These are phyloP conservation scores for Trametes villosa DNA, from an alignment of 768 basidiomycete genomes.

Conservation along the genomic window DNA sequence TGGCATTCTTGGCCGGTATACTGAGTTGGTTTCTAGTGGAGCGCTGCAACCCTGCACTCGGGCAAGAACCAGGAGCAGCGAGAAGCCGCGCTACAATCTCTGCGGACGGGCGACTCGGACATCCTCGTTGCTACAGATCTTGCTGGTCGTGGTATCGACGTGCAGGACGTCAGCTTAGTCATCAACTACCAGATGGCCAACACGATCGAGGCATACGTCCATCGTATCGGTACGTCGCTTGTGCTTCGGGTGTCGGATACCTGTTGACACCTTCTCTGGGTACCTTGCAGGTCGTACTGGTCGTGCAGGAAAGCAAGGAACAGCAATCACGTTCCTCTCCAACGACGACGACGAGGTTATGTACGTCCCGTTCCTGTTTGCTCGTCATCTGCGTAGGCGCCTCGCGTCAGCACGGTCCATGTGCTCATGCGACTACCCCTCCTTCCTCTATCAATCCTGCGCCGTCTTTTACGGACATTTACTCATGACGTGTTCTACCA, in stretches of 20 bases:
- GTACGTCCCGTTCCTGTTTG: constrained; percentile 51
- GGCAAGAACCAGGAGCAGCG: constrained; percentile 98
- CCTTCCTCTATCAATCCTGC: background rate
- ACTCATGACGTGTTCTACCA: constrained; percentile 24
- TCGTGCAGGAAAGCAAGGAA: constrained; percentile 94
- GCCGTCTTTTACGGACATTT: background rate
- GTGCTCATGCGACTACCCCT: constrained; percentile 2
- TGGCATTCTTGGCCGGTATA: background rate
- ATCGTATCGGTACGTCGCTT: constrained; percentile 84
- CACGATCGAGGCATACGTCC: constrained; percentile 96
- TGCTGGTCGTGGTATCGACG: constrained; percentile 98
- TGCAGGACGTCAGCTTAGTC: constrained; percentile 93
- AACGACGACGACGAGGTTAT: constrained; percentile 98
- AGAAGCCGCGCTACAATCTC: constrained; percentile 85
- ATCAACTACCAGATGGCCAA: constrained; percentile 98
- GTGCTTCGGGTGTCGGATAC: background rate
- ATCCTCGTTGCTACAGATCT: constrained; percentile 96
- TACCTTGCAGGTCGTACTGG: constrained; percentile 81
- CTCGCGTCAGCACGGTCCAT: background rate
- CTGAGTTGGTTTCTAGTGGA: constrained; percentile 61
- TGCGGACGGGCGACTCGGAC: constrained; percentile 85
- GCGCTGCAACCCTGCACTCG: constrained; percentile 89
- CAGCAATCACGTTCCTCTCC: constrained; percentile 93
- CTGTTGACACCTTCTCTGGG: background rate
- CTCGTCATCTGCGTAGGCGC: background rate